Evolutionary conservation across 371 early-diverging fungal genomes (phyloP), one percentile per base, ranked within the genome.

Genomic region (Nematocida major): DNA sequence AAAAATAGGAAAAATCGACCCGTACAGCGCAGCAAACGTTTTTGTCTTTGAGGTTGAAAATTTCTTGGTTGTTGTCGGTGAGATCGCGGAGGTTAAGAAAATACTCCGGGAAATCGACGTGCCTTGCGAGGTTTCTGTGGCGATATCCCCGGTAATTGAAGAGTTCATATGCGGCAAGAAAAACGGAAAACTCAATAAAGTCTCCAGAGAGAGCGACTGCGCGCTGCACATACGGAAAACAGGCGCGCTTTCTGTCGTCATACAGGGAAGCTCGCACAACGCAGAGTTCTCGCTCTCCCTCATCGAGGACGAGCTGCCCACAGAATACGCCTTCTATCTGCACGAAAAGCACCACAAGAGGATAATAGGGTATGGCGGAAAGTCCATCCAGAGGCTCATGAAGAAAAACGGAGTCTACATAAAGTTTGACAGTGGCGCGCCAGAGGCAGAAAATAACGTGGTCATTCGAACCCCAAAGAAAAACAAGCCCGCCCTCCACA

Each of bases 81-180:
- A 66, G 34, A 54, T 45, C 15, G 22, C 36, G 0, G 63, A 69
- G 43, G 49, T 78, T n/a, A 79, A 69, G 36, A 50, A 70, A 38
- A 38, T 78, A 9, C 59, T 69, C 13, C 48, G 59, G 24, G 68
- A 68, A 26, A 28, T 50, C 18, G 65, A 73, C 36, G 7, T 26
- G 22, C 26, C 40, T 1, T 80, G 70, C 62, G 40, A 49, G 22
- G 18, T 78, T 15, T 38, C 57, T 30, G 38, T 79, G 13, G 91
- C 91, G 61, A 82, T 91, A 42, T 87, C 89, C 39, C 86, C 87
- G n/a, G 91, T 91, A 68, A 90, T 91, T 70, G 88, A 88, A 15
- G 92, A 93, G 53, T 93, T 93, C 70, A 89, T 93, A 32, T 89
- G 88, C 54, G 94, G 94, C 66, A 93, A 93, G 85, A 92, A 93